Conservation (phyloP, 108 stramenopile genomes). For the Cyclotella sp. region DNA sequence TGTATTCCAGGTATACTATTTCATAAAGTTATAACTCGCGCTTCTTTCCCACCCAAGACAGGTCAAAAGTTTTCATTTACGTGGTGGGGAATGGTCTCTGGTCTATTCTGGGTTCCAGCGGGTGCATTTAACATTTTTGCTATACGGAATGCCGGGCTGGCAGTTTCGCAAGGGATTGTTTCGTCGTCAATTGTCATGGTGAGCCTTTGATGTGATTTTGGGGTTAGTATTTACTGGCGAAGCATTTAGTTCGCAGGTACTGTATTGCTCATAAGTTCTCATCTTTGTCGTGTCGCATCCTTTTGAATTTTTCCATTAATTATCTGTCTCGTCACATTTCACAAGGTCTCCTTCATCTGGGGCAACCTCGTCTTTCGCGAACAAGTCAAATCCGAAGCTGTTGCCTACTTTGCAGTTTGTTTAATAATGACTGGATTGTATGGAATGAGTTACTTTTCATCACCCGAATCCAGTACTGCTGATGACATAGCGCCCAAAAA, state of each 20-base stretch:
- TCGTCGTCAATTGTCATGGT: conserved; percentile 78
- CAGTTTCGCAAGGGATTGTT: conserved; percentile 77
- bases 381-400: conserved; percentile 23
- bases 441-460: conserved; percentile 81
- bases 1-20: not conserved
- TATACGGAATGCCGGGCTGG: conserved; percentile 80
- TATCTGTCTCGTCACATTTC: not conserved
- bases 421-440: conserved; percentile 60
- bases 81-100: conserved; percentile 58
- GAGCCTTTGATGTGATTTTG: not conserved
- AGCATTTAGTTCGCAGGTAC: too few relatives aligned
- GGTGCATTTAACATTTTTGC: conserved; percentile 78
- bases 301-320: too few relatives aligned
- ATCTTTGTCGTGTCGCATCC: too few relatives aligned
- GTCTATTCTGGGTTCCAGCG: conserved; percentile 79
- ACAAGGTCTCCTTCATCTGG: conserved; percentile 72
- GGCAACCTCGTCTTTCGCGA: conserved; percentile 76
- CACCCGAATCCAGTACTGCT: not conserved
- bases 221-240: not conserved
- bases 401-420: conserved; percentile 55
- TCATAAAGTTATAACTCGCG: not conserved
- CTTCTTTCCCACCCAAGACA: not conserved
- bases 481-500: not conserved
- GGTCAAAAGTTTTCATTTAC: conserved; percentile 51
- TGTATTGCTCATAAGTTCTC: too few relatives aligned